Evolutionary conservation across 768 basidiomycete genomes (phyloP), one percentile per base, ranked within the genome.

Genomic region (Sarcomyxa edulis): DNA sequence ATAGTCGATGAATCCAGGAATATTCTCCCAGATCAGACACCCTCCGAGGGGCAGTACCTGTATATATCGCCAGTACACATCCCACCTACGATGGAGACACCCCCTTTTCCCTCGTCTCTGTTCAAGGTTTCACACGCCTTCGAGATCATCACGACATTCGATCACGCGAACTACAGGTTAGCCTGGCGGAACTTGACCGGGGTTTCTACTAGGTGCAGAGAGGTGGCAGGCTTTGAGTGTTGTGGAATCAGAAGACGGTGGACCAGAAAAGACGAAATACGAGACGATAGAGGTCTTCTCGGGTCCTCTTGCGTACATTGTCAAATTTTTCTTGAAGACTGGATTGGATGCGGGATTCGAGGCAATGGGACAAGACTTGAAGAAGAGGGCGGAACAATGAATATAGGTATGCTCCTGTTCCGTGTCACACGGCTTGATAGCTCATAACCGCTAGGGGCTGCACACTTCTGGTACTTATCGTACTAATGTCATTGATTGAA

Each of bases 191-290:
- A 64, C 22, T 45, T 57, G 15, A 21, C 73, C 76, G 1, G 26
- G 43, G 1, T 78, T 72, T 68, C 43, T 81, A n/a, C 46, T 85
- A 20, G 41, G 45, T 20, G 59, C 73, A 2, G 73, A 76, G 42
- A 68, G 84, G 11, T 85, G 81, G 82, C 84, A 87, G 55, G 64
- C 62, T 40, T 53, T 87, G 37, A 71, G 61, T 21, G 62, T 69
- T 7, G 59, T 56, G 23, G n/a, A n/a, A n/a, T n/a, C n/a, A n/a
- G 72, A 65, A 27, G 66, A 62, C 1, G 75, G 70, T 25, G 70
- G 73, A 48, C n/a, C n/a, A n/a, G n/a, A n/a, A n/a, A 61, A 62
- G 47, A 83, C 81, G 20, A 69, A 65, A 33, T 87, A 87, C 45
- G 81, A 85, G 55, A 75, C 72, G 5, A 56, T 68, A 7, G 80